Evolutionary conservation across 768 basidiomycete species (phyloP).

Genomic region (Leccinum sublutescens): DNA sequence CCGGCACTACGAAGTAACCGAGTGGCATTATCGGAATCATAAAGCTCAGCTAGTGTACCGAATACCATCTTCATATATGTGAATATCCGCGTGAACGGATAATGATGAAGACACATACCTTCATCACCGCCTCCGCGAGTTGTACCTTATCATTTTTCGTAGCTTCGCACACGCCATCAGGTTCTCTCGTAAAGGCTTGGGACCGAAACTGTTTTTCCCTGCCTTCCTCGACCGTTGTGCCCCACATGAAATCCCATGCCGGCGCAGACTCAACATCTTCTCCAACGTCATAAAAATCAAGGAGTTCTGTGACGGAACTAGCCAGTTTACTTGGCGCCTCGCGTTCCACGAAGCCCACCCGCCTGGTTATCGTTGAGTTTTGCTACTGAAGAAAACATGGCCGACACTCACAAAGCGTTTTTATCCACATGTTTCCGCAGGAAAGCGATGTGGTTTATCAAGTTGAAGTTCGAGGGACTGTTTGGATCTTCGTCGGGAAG

Average conservation of each 20-base stretch:
- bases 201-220: constrained; percentile 68
- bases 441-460: constrained; percentile 80
- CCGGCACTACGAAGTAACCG: constrained; percentile 55
- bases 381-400: background rate
- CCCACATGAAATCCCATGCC: constrained; percentile 76
- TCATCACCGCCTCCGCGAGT: constrained; percentile 68
- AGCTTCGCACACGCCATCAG: constrained; percentile 29
- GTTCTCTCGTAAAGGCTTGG: constrained; percentile 50
- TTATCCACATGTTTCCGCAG: constrained; percentile 83
- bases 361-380: constrained; percentile 39
- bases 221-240: constrained; percentile 64
- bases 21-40: constrained; percentile 59
- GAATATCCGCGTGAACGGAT: background rate
- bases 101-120: constrained; percentile 42
- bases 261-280: constrained; percentile 44
- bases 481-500: constrained; percentile 71
- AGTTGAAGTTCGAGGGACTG: constrained; percentile 71
- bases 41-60: constrained; percentile 67
- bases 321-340: constrained; percentile 41
- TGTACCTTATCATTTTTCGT: constrained; percentile 38
- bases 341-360: constrained; percentile 58
- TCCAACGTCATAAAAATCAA: constrained; percentile 47
- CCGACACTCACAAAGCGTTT: constrained; percentile 70
- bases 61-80: constrained; percentile 62
- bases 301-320: constrained; percentile 42